A percentile compares a stretch with the other conserved stretches of the same genome.
Conservation (phyloP, 164 flowering plant genomes). For the Taxillus chinensis region DNA sequence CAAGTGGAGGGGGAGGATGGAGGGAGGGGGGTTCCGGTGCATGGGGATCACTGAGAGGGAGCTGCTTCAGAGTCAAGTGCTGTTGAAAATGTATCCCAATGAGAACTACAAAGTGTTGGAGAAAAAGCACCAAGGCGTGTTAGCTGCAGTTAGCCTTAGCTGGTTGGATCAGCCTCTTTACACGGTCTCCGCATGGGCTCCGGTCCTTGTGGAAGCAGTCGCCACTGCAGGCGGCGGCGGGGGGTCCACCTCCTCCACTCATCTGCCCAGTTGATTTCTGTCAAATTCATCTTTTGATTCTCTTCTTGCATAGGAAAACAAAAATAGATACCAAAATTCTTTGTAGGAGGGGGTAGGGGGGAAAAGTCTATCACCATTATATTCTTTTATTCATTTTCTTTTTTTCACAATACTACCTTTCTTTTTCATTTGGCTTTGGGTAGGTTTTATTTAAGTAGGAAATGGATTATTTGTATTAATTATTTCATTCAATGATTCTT, state of each 20-base stretch:
- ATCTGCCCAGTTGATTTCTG: conserved; percentile 42
- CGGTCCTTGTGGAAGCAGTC: conserved; percentile 5
- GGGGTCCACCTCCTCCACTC: conserved; percentile 29
- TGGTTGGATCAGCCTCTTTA: conserved; percentile 81
- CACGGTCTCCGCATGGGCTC: conserved; percentile 86
- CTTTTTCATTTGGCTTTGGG: too few species aligned
- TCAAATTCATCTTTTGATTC: background rate
- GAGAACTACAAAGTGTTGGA: conserved; percentile 30
- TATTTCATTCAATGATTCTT: too few species aligned
- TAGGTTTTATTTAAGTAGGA: too few species aligned
- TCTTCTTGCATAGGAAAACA: conserved; percentile 18
- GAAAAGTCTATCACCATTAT: conserved; percentile 21
- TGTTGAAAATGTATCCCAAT: conserved; percentile 66
- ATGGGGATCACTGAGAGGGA: conserved; percentile 50
- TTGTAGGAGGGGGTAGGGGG: conserved; percentile 28
- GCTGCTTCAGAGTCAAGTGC: conserved; percentile 56
- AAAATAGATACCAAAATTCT: conserved; percentile 26
- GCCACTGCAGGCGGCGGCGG: conserved; percentile 41
- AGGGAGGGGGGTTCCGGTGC: conserved; percentile 49
- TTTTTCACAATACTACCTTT: too few species aligned
- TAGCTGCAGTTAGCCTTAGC: conserved; percentile 44
- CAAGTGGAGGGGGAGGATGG: conserved; percentile 66
- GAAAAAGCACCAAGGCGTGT: conserved; percentile 39
- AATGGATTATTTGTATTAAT: too few species aligned
- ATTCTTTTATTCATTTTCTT: conserved; percentile 44